Conservation (phyloP, 306 rosid species). For the Clitoria ternatea region DNA sequence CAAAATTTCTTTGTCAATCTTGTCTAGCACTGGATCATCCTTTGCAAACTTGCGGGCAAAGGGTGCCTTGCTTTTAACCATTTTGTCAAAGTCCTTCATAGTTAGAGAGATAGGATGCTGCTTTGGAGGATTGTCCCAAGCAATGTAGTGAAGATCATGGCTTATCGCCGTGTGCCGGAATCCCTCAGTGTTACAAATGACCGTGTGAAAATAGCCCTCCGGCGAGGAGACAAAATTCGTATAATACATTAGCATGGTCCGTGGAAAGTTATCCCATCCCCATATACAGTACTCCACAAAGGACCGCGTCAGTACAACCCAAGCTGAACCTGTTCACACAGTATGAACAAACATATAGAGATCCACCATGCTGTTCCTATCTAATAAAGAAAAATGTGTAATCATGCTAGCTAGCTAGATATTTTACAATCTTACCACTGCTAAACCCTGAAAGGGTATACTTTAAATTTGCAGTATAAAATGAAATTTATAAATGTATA, state of each 20-base stretch:
- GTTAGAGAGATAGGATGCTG: slow-evolving; percentile 80
- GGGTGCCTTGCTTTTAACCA: slow-evolving; percentile 82
- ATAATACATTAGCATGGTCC: slow-evolving; percentile 85
- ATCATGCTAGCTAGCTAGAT: neutral
- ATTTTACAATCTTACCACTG: neutral
- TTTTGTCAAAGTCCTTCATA: slow-evolving; percentile 71
- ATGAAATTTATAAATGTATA: neutral
- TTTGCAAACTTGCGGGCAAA: slow-evolving; percentile 86
- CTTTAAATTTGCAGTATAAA: neutral
- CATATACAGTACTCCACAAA: slow-evolving; percentile 87
- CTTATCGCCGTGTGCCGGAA: slow-evolving; percentile 60
- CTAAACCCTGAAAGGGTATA: neutral
- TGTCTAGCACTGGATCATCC: slow-evolving; percentile 76
- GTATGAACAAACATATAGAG: slow-evolving; percentile 24
- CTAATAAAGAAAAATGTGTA: neutral
- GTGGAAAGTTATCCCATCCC: slow-evolving; percentile 98
- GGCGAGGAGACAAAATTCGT: slow-evolving; percentile 90
- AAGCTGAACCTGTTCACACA: slow-evolving; percentile 76
- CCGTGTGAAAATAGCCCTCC: slow-evolving; percentile 87
- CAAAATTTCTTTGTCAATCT: slow-evolving; percentile 80
- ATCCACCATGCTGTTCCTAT: neutral
- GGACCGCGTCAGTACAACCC: slow-evolving; percentile 81
- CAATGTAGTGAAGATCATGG: slow-evolving; percentile 99
- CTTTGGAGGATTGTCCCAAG: slow-evolving; percentile 99
- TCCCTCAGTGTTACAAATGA: slow-evolving; percentile 70